Percentiles rank a stretch among this genome's conserved stretches.
These are phyloP conservation scores for Cladorrhinum samala DNA, from an alignment of 495 filamentous ascomycete genomes.

Conservation along the genomic window DNA sequence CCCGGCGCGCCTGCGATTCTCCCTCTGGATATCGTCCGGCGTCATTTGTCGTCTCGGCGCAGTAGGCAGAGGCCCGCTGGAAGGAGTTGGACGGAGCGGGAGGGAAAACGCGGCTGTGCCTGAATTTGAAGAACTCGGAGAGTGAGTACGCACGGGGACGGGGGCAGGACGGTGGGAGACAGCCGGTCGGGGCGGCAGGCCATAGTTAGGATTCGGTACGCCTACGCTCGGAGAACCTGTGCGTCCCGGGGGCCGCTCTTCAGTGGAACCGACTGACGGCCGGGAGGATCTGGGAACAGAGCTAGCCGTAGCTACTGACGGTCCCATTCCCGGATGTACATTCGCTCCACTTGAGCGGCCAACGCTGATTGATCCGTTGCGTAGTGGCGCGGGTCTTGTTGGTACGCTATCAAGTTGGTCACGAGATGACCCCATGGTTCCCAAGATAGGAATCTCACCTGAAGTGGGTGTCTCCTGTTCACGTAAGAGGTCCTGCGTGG, in stretches of 20 bases:
- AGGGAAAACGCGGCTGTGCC: constrained; percentile 38
- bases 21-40: constrained; percentile 14
- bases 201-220: constrained; percentile 1
- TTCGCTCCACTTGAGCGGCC: constrained; percentile 38
- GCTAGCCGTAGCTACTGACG: constrained; percentile 40
- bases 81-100: constrained; percentile 43
- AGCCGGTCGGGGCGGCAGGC: constrained; percentile 2
- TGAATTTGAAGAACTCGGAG: constrained; percentile 6
- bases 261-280: not conserved
- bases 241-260: not conserved
- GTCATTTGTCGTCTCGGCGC: constrained; percentile 38
- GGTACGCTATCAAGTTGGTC: constrained; percentile 34
- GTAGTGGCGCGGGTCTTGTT: constrained; percentile 37
- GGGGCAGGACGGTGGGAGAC: not conserved
- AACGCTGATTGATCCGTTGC: constrained; percentile 34
- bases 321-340: constrained; percentile 47
- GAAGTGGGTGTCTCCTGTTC: constrained; percentile 54
- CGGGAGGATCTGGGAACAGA: constrained; percentile 1
- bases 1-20: constrained; percentile 29
- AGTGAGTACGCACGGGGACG: constrained; percentile 1
- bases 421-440: constrained; percentile 36
- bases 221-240: constrained; percentile 1
- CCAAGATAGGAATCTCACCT: constrained; percentile 61
- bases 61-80: constrained; percentile 37
- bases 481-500: constrained; percentile 52